phyloP scores from a whole-genome alignment of 257 asterid species.

The Plantago major region DNA sequence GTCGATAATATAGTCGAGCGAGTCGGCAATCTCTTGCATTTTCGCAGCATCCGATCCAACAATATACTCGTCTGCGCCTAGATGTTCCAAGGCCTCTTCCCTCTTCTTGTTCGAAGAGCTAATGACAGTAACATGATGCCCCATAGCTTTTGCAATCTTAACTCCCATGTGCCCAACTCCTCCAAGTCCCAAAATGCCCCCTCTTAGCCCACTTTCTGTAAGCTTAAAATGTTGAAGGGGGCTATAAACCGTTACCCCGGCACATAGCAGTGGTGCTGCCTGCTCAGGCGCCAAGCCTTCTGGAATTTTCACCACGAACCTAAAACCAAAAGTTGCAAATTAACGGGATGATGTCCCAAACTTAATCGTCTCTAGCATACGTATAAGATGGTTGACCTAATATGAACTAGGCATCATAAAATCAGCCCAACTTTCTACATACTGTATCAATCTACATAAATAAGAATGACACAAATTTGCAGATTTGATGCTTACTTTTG shows the following conservation, averaged over 20 bases:
- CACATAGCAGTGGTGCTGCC: conserved; percentile 89
- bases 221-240: conserved; percentile 80
- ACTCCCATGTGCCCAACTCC: conserved; percentile 99
- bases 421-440: background rate
- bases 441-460: background rate
- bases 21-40: conserved; percentile 62
- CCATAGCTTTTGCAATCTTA: conserved; percentile 87
- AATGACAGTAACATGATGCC: conserved; percentile 79
- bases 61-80: conserved; percentile 85
- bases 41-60: conserved; percentile 57
- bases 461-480: background rate
- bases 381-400: background rate
- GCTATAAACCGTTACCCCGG: conserved; percentile 86
- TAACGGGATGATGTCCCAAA: background rate
- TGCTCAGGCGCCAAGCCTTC: conserved; percentile 86
- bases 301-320: conserved; percentile 88
- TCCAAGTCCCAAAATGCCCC: conserved; percentile 83
- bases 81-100: conserved; percentile 70
- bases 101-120: conserved; percentile 81
- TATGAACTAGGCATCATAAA: background rate
- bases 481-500: conserved; percentile 51
- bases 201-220: conserved; percentile 61
- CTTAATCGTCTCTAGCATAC: background rate
- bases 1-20: conserved; percentile 84
- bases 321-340: conserved; percentile 12